Conservation (phyloP, 805 yeast species). For the Trichomonascus vanleenenianus region DNA sequence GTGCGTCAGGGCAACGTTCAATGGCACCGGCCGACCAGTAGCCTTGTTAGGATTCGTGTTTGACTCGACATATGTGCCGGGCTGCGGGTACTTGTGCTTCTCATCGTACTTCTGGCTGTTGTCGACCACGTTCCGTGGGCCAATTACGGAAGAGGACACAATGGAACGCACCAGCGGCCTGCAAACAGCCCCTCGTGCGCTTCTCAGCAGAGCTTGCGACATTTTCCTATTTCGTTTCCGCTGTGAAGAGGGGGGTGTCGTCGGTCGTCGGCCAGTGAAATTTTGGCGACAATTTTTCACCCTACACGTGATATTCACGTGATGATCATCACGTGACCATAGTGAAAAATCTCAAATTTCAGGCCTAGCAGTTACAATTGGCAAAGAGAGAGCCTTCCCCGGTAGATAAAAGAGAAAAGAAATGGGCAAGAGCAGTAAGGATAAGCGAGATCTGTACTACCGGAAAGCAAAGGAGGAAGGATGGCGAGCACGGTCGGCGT, state of each 20-base stretch:
- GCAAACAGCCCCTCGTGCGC: no score
- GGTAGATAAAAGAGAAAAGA: not conserved
- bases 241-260: not conserved
- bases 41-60: slow-evolving; percentile 18
- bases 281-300: not conserved
- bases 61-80: slow-evolving; percentile 16
- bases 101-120: slow-evolving; percentile 6
- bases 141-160: not conserved
- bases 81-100: slow-evolving; percentile 16
- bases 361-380: no score
- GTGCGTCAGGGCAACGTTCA: slow-evolving; percentile 73
- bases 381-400: no score
- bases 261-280: not conserved
- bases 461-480: slow-evolving; percentile 96
- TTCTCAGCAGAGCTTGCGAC: no score
- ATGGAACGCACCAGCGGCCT: no score
- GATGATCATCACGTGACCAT: no score
- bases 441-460: slow-evolving; percentile 78
- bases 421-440: slow-evolving; percentile 95
- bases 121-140: not conserved
- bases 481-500: slow-evolving; percentile 95
- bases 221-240: no score
- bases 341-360: not conserved
- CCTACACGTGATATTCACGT: no score
- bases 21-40: slow-evolving; percentile 58